These are phyloP conservation scores for Diaporthe australafricana DNA, from an alignment of 2,329 filamentous ascomycete species.

Conservation along the genomic window DNA sequence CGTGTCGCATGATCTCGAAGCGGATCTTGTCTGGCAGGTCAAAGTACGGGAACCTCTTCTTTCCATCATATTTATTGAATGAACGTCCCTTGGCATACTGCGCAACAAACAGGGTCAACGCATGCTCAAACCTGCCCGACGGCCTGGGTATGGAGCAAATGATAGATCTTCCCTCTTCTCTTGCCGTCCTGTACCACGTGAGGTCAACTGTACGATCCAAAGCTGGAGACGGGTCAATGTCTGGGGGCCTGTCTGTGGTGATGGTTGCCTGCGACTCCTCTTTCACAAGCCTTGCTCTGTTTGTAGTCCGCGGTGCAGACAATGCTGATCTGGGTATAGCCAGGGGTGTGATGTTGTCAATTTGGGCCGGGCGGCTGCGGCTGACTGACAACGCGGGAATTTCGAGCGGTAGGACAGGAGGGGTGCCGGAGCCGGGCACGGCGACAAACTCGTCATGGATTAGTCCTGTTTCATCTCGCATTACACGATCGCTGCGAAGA, in stretches of 20 bases:
- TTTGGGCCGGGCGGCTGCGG: constrained; percentile 16
- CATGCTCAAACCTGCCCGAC: constrained; percentile 35
- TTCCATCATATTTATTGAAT: constrained; percentile 1
- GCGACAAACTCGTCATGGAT: neutral
- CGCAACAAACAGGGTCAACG: constrained; percentile 23
- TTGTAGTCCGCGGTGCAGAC: neutral
- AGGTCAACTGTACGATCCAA: constrained; percentile 43
- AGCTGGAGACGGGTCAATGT: constrained; percentile 42
- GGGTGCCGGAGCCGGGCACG: neutral
- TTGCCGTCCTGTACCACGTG: constrained; percentile 35
- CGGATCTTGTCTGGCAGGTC: constrained; percentile 41
- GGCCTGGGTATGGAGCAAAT: constrained; percentile 19
- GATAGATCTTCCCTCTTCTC: constrained; percentile 5
- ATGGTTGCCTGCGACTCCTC: neutral
- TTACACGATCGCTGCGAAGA: neutral
- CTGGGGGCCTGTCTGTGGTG: neutral
- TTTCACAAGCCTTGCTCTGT: neutral
- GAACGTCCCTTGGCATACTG: constrained; percentile 22
- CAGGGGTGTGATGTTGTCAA: neutral
- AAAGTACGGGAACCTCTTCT: constrained; percentile 39
- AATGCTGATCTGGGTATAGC: neutral
- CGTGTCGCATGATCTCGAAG: constrained; percentile 40
- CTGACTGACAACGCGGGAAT: constrained; percentile 1
- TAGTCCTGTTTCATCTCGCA: constrained; percentile 7
- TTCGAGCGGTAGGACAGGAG: too few relatives aligned